Evolutionary conservation across 768 basidiomycete species (phyloP), one percentile per base, ranked within the genome.

Genomic region (Auriscalpium orientale): DNA sequence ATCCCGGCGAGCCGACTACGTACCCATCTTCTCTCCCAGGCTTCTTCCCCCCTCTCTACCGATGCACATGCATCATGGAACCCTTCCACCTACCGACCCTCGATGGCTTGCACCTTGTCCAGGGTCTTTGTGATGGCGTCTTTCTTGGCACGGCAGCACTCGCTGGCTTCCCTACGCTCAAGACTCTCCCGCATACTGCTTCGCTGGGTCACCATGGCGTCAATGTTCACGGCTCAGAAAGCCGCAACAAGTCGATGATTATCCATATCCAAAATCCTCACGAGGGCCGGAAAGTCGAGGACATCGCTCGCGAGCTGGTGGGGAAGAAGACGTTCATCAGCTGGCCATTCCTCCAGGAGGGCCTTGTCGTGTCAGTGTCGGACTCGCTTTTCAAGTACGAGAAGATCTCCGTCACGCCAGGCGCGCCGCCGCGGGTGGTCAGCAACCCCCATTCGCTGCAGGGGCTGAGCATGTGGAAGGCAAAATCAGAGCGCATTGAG

Each of bases 341-440:
- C 22, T 99, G 95, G 95, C 97, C 97, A 0, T 98, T 95, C 78
- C 72, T 99, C 44, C 89, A 89, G 62, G 97, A 99, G 71, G 95
- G 91, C 2, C 71, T 83, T 62, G 92, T 98, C 1, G 83, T 85
- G 2, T 87, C 86, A 16, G 78, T 98, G 8, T 95, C 92, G 16
- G 95, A 98, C 68, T 78, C 84, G 37, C 67, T 88, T 58, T 91
- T 93, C 81, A 87, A 81, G 67, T 95, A 95, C 66, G 91, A 95
- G 72, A 82, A 83, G 71, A 68, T 83, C 63, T 64, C 68, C 5
- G 68, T 89, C 16, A 69, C 82, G 22, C 78, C 78, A 1, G 78
- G 77, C n/a, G 67, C 61, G 6, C 70, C 78, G 37, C 67, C 73
- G 38, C 84, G 77, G 71, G 80, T 86, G 21, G 67, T 93, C 2